phyloP scores from a whole-genome alignment of 257 asterid species.

The Nicotiana undulata region DNA sequence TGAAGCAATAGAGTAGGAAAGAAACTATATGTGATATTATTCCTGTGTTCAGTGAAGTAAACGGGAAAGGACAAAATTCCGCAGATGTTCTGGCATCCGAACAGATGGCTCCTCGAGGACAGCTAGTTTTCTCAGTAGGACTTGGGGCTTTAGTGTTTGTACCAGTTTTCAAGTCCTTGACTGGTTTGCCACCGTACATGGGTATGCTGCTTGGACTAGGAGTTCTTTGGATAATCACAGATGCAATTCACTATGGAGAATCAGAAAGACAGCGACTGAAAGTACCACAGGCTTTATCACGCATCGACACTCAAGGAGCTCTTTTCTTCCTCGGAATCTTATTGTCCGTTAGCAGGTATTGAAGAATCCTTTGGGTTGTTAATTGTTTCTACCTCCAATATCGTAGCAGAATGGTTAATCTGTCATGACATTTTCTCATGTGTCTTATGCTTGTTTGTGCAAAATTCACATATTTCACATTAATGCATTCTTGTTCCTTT shows the following conservation, averaged over 20 bases:
- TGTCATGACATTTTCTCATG: not conserved
- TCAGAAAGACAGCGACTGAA: constrained; percentile 72
- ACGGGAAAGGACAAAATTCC: constrained; percentile 53
- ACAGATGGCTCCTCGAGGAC: constrained; percentile 96
- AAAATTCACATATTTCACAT: too few relatives aligned
- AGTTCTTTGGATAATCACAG: constrained; percentile 90
- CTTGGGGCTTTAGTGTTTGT: constrained; percentile 81
- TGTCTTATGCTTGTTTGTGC: not conserved
- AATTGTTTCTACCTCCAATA: not conserved
- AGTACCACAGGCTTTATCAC: constrained; percentile 95
- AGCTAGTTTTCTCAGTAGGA: constrained; percentile 81
- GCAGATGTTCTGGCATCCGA: constrained; percentile 75
- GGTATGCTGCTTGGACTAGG: constrained; percentile 95
- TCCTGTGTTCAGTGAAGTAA: constrained; percentile 60
- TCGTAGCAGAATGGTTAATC: not conserved
- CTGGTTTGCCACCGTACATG: constrained; percentile 96
- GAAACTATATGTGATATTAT: not conserved
- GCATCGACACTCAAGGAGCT: constrained; percentile 96
- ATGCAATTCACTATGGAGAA: constrained; percentile 96
- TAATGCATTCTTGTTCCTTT: not conserved
- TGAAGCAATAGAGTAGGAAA: constrained; percentile 7
- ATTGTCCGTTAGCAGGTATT: constrained; percentile 91
- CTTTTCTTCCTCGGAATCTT: constrained; percentile 99
- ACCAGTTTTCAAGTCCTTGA: constrained; percentile 81
- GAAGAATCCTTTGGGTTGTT: not conserved